These are phyloP conservation scores for Cicer bijugum DNA, from an alignment of 306 rosid genomes.

Conservation along the genomic window DNA sequence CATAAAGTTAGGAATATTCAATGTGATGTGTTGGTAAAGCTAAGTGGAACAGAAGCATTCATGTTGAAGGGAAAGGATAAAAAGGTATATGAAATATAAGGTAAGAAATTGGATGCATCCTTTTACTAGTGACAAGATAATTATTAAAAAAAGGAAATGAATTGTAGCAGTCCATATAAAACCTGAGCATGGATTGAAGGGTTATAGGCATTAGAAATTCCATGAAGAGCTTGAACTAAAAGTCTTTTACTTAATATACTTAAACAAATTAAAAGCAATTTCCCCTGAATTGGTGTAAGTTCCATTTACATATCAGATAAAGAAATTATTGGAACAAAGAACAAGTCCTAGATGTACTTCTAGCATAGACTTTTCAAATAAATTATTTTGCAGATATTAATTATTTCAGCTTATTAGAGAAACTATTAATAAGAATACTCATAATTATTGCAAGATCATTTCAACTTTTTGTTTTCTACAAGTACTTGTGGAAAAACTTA, in stretches of 20 bases:
- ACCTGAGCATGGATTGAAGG: no score
- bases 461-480: background rate
- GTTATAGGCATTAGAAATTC: no score
- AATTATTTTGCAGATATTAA: background rate
- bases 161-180: no score
- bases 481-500: background rate
- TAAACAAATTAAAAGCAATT: no score
- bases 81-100: background rate
- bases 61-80: slow-evolving; percentile 9
- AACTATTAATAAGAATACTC: background rate
- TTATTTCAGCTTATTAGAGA: background rate
- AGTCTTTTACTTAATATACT: no score
- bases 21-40: slow-evolving; percentile 35
- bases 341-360: no score
- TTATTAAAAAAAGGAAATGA: no score
- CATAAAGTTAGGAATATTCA: slow-evolving; percentile 9
- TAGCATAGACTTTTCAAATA: background rate
- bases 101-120: background rate
- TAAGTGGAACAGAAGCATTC: background rate
- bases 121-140: background rate
- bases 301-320: no score
- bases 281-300: no score
- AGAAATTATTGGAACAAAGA: no score
- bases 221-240: no score
- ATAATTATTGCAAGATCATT: background rate